Evolutionary conservation across 225 moss, liverwort and hornwort genomes (phyloP).

Genomic region (Bryum argenteum): DNA sequence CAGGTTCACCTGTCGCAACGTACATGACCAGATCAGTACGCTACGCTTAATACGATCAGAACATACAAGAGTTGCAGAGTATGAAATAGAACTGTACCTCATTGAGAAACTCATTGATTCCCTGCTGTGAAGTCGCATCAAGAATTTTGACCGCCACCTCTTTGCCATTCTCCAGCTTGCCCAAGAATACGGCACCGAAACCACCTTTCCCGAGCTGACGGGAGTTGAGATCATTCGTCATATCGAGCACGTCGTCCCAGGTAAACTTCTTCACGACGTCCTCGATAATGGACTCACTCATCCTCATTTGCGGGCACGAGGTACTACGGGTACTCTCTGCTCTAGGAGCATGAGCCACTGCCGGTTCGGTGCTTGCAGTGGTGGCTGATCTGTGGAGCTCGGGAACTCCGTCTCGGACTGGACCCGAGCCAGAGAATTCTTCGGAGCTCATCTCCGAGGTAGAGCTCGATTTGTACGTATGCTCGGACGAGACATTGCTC

Average conservation of each 20-base stretch:
- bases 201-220: slow-evolving; percentile 44
- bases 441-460: slow-evolving; percentile 31
- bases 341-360: background rate
- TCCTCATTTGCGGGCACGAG: slow-evolving; percentile 13
- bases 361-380: slow-evolving; percentile 13
- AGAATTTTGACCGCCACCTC: slow-evolving; percentile 71
- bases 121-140: slow-evolving; percentile 51
- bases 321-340: slow-evolving; percentile 19
- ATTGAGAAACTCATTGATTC: slow-evolving; percentile 55
- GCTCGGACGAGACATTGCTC: slow-evolving; percentile 26
- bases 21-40: slow-evolving; percentile 13
- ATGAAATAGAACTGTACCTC: slow-evolving; percentile 46
- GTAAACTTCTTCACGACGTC: slow-evolving; percentile 45
- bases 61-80: slow-evolving; percentile 1
- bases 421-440: slow-evolving; percentile 32
- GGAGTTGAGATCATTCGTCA: slow-evolving; percentile 38
- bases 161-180: slow-evolving; percentile 47
- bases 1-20: slow-evolving; percentile 46
- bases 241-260: slow-evolving; percentile 41
- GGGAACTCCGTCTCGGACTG: background rate
- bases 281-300: slow-evolving; percentile 39
- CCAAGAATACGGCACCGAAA: slow-evolving; percentile 51
- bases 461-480: slow-evolving; percentile 26
- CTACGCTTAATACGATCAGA: background rate
- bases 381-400: slow-evolving; percentile 17